Evolutionary conservation across 768 basidiomycete genomes (phyloP), one percentile per base, ranked within the genome.

Genomic region (Lentinula guzmanii): DNA sequence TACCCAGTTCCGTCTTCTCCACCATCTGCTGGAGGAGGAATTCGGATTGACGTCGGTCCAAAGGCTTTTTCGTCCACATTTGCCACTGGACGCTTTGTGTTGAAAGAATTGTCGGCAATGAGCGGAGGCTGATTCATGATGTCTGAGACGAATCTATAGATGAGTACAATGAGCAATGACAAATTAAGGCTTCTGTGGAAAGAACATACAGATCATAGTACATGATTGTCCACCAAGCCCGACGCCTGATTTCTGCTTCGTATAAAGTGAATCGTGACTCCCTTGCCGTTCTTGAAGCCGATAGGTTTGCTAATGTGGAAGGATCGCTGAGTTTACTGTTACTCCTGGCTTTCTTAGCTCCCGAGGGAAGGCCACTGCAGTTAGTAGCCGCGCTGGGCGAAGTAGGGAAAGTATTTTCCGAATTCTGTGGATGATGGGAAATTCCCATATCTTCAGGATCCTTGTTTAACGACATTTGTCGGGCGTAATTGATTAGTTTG

Each of bases 191-290:
- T 52, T 13, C 58, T 53, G 31, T 28, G 16, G 59, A 51, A 13
- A 62, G 45, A n/a, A 81, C 88, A 66, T 70, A 91, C 91, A 87
- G 68, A 70, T 93, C 91, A 70, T 86, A 91, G 71, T 82, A 90
- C 68, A 85, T 80, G 10, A 91, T 77, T 57, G 90, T 87, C 91
- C 91, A 93, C 89, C 91, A 91, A 5, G 90, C 70, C 64, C 85
- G 72, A 61, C 83, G 71, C 59, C 85, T 72, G 53, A 77, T 72
- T 70, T 83, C 82, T 10, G 79, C 79, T 52, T 85, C 79, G 51
- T 81, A 84, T 2, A 82, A 70, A 48, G 65, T 76, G 65, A 46
- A 58, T 21, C 39, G 52, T 13, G 58, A 45, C 50, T 63, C 58
- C 58, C 58, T 59, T 33, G 50, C 45, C n/a, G 50, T 34, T 34